These are phyloP conservation scores for Calonectria hawksworthii DNA, from an alignment of 2,329 filamentous ascomycete genomes.

Conservation along the genomic window DNA sequence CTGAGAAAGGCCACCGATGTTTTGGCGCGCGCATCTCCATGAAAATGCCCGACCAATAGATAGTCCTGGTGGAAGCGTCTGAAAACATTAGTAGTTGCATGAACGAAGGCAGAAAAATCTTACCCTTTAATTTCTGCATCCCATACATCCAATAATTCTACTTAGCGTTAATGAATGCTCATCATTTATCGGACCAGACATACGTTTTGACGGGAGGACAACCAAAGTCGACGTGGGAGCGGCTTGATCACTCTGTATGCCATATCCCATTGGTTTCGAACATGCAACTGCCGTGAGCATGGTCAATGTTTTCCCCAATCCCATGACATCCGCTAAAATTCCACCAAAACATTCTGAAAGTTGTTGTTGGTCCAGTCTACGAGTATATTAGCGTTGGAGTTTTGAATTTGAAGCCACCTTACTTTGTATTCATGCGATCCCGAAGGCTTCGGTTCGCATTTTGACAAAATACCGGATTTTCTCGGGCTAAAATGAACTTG, in stretches of 20 bases:
- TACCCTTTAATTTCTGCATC: neutral
- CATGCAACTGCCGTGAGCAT: neutral
- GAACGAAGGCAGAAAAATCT: too few relatives aligned
- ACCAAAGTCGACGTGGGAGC: neutral
- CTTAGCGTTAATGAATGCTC: neutral
- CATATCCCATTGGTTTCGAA: neutral
- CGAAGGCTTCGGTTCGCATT: neutral
- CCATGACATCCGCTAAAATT: neutral
- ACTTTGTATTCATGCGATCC: neutral
- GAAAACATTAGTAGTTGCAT: neutral
- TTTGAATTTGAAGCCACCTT: neutral
- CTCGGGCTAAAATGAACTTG: neutral
- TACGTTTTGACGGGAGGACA: neutral
- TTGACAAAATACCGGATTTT: neutral
- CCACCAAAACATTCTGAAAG: neutral
- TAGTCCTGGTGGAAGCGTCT: neutral
- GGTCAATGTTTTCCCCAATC: neutral
- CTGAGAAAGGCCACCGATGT: neutral
- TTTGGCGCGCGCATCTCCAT: neutral
- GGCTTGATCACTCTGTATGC: neutral
- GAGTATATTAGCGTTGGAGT: neutral
- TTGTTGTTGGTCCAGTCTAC: neutral
- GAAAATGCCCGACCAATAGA: neutral
- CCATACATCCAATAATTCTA: slow-evolving; percentile 2
- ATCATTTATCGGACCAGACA: neutral